Conservation (phyloP, 73 alveolate species). For the Paraurostyla sp. region DNA sequence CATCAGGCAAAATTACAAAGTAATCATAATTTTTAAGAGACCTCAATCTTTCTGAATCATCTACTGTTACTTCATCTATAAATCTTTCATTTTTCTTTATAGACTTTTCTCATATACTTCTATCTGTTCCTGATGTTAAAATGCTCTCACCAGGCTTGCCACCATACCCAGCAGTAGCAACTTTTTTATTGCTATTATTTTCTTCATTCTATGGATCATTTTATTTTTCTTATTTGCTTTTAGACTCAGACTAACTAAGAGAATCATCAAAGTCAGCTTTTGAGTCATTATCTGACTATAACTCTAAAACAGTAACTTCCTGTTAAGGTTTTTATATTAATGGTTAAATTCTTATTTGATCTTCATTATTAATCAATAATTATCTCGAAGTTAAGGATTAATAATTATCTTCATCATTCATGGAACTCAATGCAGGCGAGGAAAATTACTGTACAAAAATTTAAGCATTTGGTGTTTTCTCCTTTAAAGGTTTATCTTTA, state of each 20-base stretch:
- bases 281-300: not conserved
- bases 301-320: too few relatives aligned
- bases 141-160: not conserved
- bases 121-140: slow-evolving; percentile 1
- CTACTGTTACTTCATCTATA: slow-evolving; percentile 14
- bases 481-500: too few relatives aligned
- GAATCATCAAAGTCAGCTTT: not conserved
- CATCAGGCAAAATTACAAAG: slow-evolving; percentile 84
- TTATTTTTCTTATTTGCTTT: too few relatives aligned
- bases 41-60: slow-evolving; percentile 57
- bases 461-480: too few relatives aligned
- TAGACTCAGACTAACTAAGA: too few relatives aligned
- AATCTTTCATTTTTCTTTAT: slow-evolving; percentile 13
- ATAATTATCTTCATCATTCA: not conserved
- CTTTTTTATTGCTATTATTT: too few relatives aligned
- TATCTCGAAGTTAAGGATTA: not conserved
- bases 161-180: too few relatives aligned
- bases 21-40: slow-evolving; percentile 1
- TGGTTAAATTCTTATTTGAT: too few relatives aligned
- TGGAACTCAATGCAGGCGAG: too few relatives aligned
- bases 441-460: too few relatives aligned
- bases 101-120: not conserved
- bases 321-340: too few relatives aligned
- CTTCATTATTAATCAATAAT: too few relatives aligned
- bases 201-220: not conserved